Base-by-base conservation (phyloP, 805 yeast genomes). In the Saturnispora besseyi region DNA sequence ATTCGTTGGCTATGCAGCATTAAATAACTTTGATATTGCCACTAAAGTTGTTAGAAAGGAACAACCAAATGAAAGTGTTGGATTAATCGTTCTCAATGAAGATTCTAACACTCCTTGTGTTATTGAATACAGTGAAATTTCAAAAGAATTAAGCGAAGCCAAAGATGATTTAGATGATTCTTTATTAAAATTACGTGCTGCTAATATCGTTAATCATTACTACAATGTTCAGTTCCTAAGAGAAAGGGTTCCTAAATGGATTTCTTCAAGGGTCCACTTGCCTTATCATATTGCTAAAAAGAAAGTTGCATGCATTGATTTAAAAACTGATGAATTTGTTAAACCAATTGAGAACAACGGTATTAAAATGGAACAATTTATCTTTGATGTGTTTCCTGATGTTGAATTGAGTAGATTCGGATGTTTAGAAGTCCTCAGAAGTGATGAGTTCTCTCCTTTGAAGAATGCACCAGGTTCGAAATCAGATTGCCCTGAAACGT, bases 231-330 rank as follows among this genome's bases (percentile, higher is more conserved):
- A 77, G n/a, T 77, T 89, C 59, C 71, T 93, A 59, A 65, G 68
- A 28, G 56, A 68, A 31, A 72, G 72, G 67, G 72, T 89, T 53
- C 82, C 84, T 4, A 62, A 71, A 29, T 90, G 96, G 96, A 76
- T 79, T 55, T 64, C 76, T 3, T 76, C 84, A 31, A 80, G 79
- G 60, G 70, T 75, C 55, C 72, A 66, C 57, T 74, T 93, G 61
- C 97, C 98, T n/a, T 91, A 83, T 71, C 99, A 93, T 67, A 79
- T 91, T 62, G 99, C 99, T 22, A 78, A 75, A 63, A 93, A 93
- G 77, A 91, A 89, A 71, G 87, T 93, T 54, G 61, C 63, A 18
- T 68, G 66, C 48, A 75, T 78, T 45, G 79, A 81, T 58, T 62
- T 58, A 1, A 68, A 78, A 0, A 18, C 22, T 36, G 79, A 79